Base-by-base conservation (phyloP, 2,329 filamentous ascomycete genomes). In the Penicillium sp. region DNA sequence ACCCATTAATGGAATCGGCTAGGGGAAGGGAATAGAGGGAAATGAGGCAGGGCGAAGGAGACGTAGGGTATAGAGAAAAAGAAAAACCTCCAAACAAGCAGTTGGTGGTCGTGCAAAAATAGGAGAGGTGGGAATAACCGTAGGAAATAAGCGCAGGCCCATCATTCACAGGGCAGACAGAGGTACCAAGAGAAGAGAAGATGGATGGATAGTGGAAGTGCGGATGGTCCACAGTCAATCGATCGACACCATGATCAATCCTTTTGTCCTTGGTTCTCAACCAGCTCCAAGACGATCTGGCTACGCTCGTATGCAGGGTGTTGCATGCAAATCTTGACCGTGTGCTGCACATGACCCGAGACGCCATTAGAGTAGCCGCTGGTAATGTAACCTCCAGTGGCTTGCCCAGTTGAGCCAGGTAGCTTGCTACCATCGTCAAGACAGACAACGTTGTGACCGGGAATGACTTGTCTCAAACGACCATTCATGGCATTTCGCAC, bases 401-500 rank as follows among this genome's bases (percentile, higher is more conserved):
- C 44, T 8, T 77, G 43, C 71, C 74, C 38, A 72, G 57, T 30
- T 36, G 58, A 68, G 39, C 51, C 53, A 14, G 64, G 58, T 26
- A 59, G 48, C 47, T 59, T 64, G 52, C 54, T 63, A 43, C 87
- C 89, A 58, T 94, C 89, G 63, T 98, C 94, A 7, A 98, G 75
- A 54, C 90, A 88, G 49, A 86, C 83, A 33, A 98, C 88, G 59
- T 96, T 90, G 47, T 87, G 77, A 0, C 93, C 93, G 0, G 89
- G 84, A 53, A 98, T 94, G 43, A 98, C 93, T 70, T 98, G 93
- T 56, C 93, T 80, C 48, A 98, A 67, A 14, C 94, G 79, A 0
- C 93, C 93, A 59, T 97, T 97, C 71, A 96, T 88, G 13, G 93
- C 93, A 57, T 98, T 97, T 39, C 93, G 81, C 37, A 98, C 88